A percentile compares a stretch with the other conserved stretches of the same genome.
phyloP scores from a whole-genome alignment of 2,329 filamentous ascomycete genomes.

The Colletotrichum ledebouriae region DNA sequence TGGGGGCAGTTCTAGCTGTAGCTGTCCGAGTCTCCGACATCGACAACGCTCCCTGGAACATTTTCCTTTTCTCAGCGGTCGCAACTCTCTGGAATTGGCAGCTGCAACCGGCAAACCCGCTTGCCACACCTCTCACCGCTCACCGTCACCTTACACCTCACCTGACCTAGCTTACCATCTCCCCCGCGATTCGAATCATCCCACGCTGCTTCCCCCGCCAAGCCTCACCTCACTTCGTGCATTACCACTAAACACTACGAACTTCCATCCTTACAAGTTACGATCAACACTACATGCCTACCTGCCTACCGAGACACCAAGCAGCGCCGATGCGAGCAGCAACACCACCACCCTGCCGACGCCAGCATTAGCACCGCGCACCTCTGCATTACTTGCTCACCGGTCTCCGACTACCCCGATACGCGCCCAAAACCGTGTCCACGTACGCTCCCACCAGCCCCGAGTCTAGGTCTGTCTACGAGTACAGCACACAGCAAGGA shows the following conservation, averaged over 20 bases:
- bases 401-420: constrained; percentile 23
- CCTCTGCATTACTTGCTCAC: constrained; percentile 17
- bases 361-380: constrained; percentile 18
- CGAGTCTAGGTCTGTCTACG: constrained; percentile 33
- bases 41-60: constrained; percentile 34
- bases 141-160: constrained; percentile 11
- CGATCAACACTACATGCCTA: neutral
- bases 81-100: neutral
- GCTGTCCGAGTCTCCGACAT: constrained; percentile 36
- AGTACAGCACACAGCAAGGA: neutral
- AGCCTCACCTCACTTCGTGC: constrained; percentile 14
- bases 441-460: constrained; percentile 26
- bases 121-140: constrained; percentile 33
- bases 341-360: constrained; percentile 11
- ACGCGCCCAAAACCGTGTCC: constrained; percentile 40
- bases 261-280: neutral
- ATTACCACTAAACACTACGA: neutral
- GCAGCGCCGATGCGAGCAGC: constrained; percentile 9
- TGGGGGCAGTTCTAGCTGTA: neutral
- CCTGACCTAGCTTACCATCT: neutral
- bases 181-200: constrained; percentile 4
- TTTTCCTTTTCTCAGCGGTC: neutral
- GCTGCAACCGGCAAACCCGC: constrained; percentile 12
- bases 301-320: constrained; percentile 6
- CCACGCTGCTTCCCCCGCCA: neutral